Evolutionary conservation across 148 eudicot genomes (phyloP), one percentile per base, ranked within the genome.

Genomic region (Amaranthus cruentus): DNA sequence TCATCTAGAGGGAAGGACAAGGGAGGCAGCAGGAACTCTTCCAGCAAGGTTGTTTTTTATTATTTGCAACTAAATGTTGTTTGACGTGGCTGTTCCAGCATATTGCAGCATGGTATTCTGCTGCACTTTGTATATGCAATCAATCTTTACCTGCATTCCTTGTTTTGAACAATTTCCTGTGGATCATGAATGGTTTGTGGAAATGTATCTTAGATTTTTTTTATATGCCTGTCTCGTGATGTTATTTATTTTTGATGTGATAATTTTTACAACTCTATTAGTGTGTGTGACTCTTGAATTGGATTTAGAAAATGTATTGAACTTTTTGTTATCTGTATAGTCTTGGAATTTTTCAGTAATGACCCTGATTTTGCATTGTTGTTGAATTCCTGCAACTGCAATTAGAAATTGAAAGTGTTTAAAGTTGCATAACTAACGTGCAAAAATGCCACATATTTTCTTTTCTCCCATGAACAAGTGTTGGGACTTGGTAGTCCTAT

Each of bases 41-140:
- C 66, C 5, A 64, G 50, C 71, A 84, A 79, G 76, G 88, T 85
- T 73, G 80, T 81, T 75, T 73, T 68, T 18, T 69, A 54, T 68
- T n/a, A 61, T 21, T 69, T 47, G 69, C 49, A 13, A 55, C 48
- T 62, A 68, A 56, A 15, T 57, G 74, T 47, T 66, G 63, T 43
- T 12, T 71, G 53, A 6, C 71, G 66, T 63, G 43, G 47, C 18
- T 57, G 53, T 60, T 60, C 6, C 28, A 42, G 55, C 0, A 6
- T 70, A 68, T 70, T 55, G 59, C 73, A 50, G 64, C 72, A 58
- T 60, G 9, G 48, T n/a, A 9, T 70, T 54, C 43, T 55, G 49
- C 59, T 13, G 62, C 38, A 42, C 61, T 55, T 54, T 18, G 18
- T 10, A 11, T 67, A 7, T 4, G 58, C 3, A 46, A 68, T 43